Conservation (phyloP, 1,284 basidiomycete species). For the Boletus sp. region DNA sequence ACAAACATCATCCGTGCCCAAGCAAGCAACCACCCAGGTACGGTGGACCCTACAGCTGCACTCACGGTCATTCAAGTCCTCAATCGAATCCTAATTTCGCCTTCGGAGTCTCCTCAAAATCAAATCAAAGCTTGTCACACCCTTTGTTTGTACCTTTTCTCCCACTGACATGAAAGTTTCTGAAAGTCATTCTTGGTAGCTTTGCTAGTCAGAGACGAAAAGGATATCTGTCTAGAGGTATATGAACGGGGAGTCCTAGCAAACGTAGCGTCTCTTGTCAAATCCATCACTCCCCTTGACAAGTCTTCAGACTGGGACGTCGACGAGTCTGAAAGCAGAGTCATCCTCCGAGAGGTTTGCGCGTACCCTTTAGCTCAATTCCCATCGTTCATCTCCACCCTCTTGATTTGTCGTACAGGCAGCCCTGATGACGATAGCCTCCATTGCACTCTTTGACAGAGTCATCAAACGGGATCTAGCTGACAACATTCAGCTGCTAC, state of each 20-base stretch:
- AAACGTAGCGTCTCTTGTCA: conserved; percentile 47
- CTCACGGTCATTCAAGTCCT: conserved; percentile 61
- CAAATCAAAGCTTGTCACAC: conserved; percentile 67
- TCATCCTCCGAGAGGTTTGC: conserved; percentile 60
- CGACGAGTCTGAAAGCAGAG: conserved; percentile 59
- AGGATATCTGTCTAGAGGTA: conserved; percentile 58
- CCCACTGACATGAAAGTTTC: not conserved
- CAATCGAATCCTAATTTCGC: conserved; percentile 49
- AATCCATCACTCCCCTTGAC: conserved; percentile 48
- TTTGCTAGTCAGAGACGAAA: conserved; percentile 67
- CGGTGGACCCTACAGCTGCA: conserved; percentile 43
- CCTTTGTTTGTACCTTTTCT: conserved; percentile 46
- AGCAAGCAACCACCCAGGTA: conserved; percentile 25
- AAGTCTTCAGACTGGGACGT: conserved; percentile 45
- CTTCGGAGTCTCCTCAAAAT: conserved; percentile 39
- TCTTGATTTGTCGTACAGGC: conserved; percentile 43
- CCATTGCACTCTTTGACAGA: conserved; percentile 66
- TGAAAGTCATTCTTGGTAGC: conserved; percentile 40
- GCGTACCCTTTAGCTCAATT: not conserved
- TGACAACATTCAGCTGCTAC: conserved; percentile 50
- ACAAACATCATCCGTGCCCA: conserved; percentile 55
- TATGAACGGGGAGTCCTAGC: conserved; percentile 58
- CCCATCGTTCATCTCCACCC: conserved; percentile 1
- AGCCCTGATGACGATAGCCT: conserved; percentile 63
- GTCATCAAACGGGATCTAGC: conserved; percentile 66